Percentiles rank a stretch among this genome's conserved stretches.
These are phyloP conservation scores for Acer negundo DNA, from an alignment of 345 rosid species.

Conservation along the genomic window DNA sequence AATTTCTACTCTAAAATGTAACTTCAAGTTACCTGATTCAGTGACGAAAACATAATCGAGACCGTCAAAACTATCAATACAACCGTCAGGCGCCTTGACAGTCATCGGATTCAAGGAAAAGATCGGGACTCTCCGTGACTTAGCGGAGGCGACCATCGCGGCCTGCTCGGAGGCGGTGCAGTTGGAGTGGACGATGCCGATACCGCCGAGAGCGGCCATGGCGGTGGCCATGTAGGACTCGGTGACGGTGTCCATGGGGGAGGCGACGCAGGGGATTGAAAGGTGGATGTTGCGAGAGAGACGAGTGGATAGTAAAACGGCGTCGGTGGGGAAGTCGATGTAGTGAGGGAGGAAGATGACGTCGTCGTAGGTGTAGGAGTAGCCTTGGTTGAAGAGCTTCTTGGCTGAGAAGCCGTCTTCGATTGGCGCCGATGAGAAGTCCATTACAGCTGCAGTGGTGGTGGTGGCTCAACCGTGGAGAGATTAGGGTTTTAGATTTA, in stretches of 20 bases:
- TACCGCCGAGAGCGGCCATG: slow-evolving; percentile 83
- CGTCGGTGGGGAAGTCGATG: slow-evolving; percentile 87
- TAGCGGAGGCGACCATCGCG: slow-evolving; percentile 56
- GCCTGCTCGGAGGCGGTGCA: slow-evolving; percentile 64
- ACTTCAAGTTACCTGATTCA: slow-evolving; percentile 35
- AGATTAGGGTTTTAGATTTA: background rate
- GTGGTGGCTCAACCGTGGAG: background rate
- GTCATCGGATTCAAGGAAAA: slow-evolving; percentile 41
- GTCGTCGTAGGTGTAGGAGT: slow-evolving; percentile 90
- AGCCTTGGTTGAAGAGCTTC: slow-evolving; percentile 72
- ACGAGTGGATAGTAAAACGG: slow-evolving; percentile 70
- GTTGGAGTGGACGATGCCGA: slow-evolving; percentile 81
- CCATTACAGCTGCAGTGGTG: background rate
- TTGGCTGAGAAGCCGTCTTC: slow-evolving; percentile 73
- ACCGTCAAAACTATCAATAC: slow-evolving; percentile 37
- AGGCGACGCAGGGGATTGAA: slow-evolving; percentile 80
- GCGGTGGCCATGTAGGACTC: slow-evolving; percentile 88
- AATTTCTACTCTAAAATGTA: background rate
- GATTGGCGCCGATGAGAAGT: slow-evolving; percentile 21
- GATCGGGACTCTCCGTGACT: slow-evolving; percentile 69
- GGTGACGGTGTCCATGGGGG: slow-evolving; percentile 97
- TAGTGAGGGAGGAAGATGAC: slow-evolving; percentile 88
- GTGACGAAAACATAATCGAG: slow-evolving; percentile 35
- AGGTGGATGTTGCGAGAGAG: slow-evolving; percentile 71
- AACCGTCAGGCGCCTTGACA: slow-evolving; percentile 44